Conservation (phyloP, 148 eudicot genomes). For the Silene latifolia region DNA sequence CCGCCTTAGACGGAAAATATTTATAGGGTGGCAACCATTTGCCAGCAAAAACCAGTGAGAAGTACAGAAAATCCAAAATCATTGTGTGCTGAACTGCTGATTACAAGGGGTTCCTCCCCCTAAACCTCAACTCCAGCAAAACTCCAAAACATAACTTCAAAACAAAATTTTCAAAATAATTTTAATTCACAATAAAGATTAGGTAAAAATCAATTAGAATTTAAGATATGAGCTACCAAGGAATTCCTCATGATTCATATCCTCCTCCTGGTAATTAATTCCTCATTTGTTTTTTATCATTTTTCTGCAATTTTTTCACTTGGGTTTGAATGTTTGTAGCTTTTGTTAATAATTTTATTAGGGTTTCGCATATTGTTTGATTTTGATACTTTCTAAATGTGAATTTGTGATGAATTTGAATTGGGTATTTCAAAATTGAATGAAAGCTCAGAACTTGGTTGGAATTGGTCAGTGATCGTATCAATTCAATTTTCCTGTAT, state of each 20-base stretch:
- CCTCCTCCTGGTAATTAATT: conserved; percentile 24
- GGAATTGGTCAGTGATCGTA: too few species aligned
- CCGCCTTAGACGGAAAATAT: too few species aligned
- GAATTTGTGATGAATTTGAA: not conserved
- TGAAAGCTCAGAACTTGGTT: not conserved
- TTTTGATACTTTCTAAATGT: not conserved
- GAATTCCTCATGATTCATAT: conserved; percentile 22
- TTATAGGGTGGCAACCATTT: not conserved
- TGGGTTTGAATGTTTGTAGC: not conserved
- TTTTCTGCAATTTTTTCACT: not conserved
- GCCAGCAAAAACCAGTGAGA: not conserved
- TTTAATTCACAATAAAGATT: not conserved
- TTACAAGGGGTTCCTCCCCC: not conserved
- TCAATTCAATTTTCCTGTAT: not conserved
- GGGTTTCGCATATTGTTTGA: not conserved
- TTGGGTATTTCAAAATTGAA: not conserved
- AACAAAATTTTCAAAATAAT: too few species aligned
- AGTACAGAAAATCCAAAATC: not conserved
- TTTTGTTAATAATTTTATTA: not conserved
- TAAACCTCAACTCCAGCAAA: not conserved
- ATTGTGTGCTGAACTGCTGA: not conserved
- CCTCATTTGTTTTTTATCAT: not conserved
- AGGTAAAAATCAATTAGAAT: not conserved
- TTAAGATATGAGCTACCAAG: conserved; percentile 25
- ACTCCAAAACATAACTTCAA: not conserved